These are phyloP conservation scores for Mycena floridula DNA, from an alignment of 768 basidiomycete species.

Conservation along the genomic window DNA sequence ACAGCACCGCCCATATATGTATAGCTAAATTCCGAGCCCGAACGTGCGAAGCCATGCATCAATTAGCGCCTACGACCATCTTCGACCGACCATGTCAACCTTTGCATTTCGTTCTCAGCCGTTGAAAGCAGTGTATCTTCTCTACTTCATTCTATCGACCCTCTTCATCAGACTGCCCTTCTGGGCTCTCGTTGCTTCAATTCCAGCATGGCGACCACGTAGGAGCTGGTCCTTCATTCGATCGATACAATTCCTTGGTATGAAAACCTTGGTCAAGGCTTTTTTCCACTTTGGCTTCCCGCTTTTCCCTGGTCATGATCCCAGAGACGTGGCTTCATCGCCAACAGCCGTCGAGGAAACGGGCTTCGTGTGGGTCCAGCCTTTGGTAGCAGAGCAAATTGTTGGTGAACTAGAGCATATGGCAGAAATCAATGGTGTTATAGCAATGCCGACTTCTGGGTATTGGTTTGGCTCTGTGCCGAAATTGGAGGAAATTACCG, in stretches of 20 bases:
- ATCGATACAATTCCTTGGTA: not conserved
- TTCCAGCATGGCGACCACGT: not conserved
- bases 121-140: not conserved
- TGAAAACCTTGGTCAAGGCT: not conserved
- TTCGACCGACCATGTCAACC: no score
- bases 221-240: not conserved
- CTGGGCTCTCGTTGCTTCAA: not conserved
- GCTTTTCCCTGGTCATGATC: not conserved
- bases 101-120: not conserved
- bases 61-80: no score
- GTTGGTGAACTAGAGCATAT: constrained; percentile 35
- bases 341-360: not conserved
- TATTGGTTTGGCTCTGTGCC: constrained; percentile 44
- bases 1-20: no score
- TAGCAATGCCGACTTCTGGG: constrained; percentile 41
- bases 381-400: constrained; percentile 32
- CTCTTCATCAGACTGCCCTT: not conserved
- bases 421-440: constrained; percentile 32
- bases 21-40: no score
- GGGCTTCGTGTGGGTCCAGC: constrained; percentile 37
- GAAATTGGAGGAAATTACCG: constrained; percentile 24
- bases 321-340: not conserved
- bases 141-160: not conserved
- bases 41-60: no score
- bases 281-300: not conserved